Base-by-base conservation (phyloP, 352 stramenopile species). In the Pythium oligandrum region DNA sequence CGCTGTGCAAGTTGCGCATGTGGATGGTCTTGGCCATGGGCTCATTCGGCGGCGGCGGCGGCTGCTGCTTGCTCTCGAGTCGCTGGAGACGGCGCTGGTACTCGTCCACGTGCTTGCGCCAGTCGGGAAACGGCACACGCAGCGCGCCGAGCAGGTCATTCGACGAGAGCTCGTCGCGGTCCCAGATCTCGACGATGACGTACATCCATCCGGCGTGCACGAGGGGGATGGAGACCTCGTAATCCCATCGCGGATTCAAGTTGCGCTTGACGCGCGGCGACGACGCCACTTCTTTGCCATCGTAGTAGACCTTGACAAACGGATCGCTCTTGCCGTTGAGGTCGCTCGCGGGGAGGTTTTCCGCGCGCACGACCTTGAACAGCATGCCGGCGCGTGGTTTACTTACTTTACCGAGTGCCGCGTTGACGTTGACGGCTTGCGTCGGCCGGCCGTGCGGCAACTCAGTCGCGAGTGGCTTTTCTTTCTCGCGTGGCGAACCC, bases 161-260 rank as follows among this genome's bases (percentile, higher is more conserved):
- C 33, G 68, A 54, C 9, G 71, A 74, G 17, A 91, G 59, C 31
- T 90, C 83, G 54, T 93, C 83, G 57, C 72, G 75, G 63, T 90
- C 79, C 45, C 68, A 73, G 3, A 93, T 70, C 48, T 93, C 81
- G n/a, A 91, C 67, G 61, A 72, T 69, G 3, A 91, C 66, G 63
- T 88, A 86, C 39, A 90, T 70, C 44, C 71, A 69, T 1, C 68
- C 68, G 11, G 73, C 72, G 50, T 80, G 66, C 4, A 64, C 61
- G 31, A 92, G 72, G 55, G 77, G 65, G 58, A 93, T 68, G 47
- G 70, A 57, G 39, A 88, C 57, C 40, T 79, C 64, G 44, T 73
- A 71, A 57, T 93, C 80, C 80, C 81, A 93, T 50, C 74, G 73
- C 57, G 83, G 83, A 49, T 86, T 88, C 5, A 90, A 55, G 49